Evolutionary conservation across 2,329 filamentous ascomycete genomes (phyloP), one percentile per base, ranked within the genome.

Genomic region (Thielaviopsis punctulata): DNA sequence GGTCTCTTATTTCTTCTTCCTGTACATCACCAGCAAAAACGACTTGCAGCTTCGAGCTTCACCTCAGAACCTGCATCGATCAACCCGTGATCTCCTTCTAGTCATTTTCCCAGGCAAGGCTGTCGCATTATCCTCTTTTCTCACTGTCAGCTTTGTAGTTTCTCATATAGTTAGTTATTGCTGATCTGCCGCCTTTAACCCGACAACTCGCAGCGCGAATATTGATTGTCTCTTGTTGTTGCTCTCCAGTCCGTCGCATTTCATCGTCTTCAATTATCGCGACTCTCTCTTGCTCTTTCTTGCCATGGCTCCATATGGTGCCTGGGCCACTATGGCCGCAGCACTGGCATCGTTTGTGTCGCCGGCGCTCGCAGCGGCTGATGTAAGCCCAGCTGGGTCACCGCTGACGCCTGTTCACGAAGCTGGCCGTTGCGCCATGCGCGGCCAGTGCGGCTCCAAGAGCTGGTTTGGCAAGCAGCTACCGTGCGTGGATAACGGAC

Each of bases 371-470:
- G 51, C 58, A 36, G 59, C 58, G 53, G 60, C 60, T 8, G 56
- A 47, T 8, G 19, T 22, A 7, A 10, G 30, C 15, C 43, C 48
- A 33, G n/a, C 41, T 3, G 7, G 36, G 1, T 47, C 23, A 12
- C 43, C 62, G 6, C 48, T 56, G 53, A 79, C 76, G 0, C 70
- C 73, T 1, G 85, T 80, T 58, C 90, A 95, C 60, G 89, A 95
- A 66, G 72, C 82, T 48, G 90, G 90, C 41, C 77, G 90, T 58
- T 96, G 90, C 66, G 87, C 90, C 1, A 86, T 96, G 57, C 79
- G 90, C 48, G 88, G 88, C 7, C 84, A 93, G 57, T 98, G 92
- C 64, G 92, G 92, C 47, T 89, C 88, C 66, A 82, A 90, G 67
- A 82, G 83, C 57, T 84, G 92, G 64, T 96, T 96, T 61, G 86